Evolutionary conservation across 345 rosid species (phyloP).

Genomic region (Ceriops zippeliana): DNA sequence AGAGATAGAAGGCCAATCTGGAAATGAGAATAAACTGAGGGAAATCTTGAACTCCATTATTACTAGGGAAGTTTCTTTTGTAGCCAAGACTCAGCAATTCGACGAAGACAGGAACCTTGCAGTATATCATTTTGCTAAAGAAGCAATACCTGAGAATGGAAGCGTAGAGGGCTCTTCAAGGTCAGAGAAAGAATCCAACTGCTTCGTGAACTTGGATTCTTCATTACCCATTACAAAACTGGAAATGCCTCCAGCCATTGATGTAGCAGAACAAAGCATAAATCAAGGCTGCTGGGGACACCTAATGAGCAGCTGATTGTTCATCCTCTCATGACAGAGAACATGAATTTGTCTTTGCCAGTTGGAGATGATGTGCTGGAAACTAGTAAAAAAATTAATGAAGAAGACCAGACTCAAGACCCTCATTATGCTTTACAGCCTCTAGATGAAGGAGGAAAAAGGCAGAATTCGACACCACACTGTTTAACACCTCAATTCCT

Average conservation of each 20-base stretch:
- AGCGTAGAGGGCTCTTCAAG: constrained; percentile 7
- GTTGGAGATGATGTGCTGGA: constrained; percentile 10
- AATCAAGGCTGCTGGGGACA: constrained; percentile 8
- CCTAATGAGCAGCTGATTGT: constrained; percentile 5
- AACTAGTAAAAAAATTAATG: constrained; percentile 18
- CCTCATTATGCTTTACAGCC: neutral
- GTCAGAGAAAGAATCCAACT: constrained; percentile 19
- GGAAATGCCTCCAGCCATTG: constrained; percentile 6
- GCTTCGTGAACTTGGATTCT: constrained; percentile 15
- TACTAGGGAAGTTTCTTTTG: constrained; percentile 24
- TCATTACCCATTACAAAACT: constrained; percentile 10
- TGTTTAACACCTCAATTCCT: neutral
- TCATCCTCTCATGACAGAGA: constrained; percentile 9
- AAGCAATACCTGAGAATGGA: constrained; percentile 18
- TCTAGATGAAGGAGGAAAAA: neutral
- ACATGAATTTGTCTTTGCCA: constrained; percentile 17
- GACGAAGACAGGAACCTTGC: constrained; percentile 21
- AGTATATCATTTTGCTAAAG: constrained; percentile 16
- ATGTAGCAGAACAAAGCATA: constrained; percentile 15
- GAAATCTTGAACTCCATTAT: constrained; percentile 7
- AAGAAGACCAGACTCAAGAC: constrained; percentile 23
- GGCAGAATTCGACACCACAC: constrained; percentile 15
- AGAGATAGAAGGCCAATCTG: constrained; percentile 10
- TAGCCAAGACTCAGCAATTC: constrained; percentile 21
- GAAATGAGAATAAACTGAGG: constrained; percentile 7